Evolutionary conservation across 495 filamentous ascomycete genomes (phyloP).

Genomic region (Xylaria palmicola): DNA sequence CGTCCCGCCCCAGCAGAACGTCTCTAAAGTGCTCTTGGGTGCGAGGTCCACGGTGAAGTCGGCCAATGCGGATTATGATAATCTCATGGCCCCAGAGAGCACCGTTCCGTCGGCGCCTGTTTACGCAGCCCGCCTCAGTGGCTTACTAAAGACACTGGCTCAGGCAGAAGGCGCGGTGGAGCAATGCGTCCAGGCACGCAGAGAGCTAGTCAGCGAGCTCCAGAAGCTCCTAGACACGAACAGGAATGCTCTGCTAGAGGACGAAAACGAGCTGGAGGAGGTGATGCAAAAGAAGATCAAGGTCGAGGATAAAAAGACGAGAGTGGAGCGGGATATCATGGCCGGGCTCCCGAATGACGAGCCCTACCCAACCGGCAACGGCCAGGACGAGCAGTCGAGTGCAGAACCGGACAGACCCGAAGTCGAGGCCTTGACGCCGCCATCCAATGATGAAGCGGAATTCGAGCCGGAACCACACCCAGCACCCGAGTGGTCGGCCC

Average conservation of each 20-base stretch:
- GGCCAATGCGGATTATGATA: constrained; percentile 79
- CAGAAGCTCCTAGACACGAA: constrained; percentile 80
- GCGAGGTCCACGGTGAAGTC: constrained; percentile 60
- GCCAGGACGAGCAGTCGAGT: constrained; percentile 35
- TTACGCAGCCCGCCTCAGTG: constrained; percentile 84
- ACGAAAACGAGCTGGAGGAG: constrained; percentile 61
- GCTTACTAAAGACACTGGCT: constrained; percentile 81
- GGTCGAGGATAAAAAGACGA: constrained; percentile 73
- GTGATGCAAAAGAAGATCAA: constrained; percentile 59
- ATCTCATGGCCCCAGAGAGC: constrained; percentile 66
- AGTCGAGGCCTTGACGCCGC: constrained; percentile 82
- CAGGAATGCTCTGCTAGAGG: constrained; percentile 62
- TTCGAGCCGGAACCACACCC: constrained; percentile 18
- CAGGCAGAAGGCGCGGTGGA: constrained; percentile 89
- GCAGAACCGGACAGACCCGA: constrained; percentile 65
- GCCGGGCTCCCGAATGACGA: constrained; percentile 58
- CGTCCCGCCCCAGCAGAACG: constrained; percentile 65
- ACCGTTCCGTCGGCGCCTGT: constrained; percentile 76
- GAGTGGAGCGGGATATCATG: constrained; percentile 89
- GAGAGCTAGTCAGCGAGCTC: constrained; percentile 70
- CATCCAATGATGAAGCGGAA: constrained; percentile 29
- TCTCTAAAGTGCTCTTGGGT: constrained; percentile 66
- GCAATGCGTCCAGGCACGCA: constrained; percentile 84
- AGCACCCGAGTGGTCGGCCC: constrained; percentile 26
- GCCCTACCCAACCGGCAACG: constrained; percentile 31